Evolutionary conservation across 1,284 basidiomycete species (phyloP), one percentile per base, ranked within the genome.

Genomic region (Marasmius oreades): DNA sequence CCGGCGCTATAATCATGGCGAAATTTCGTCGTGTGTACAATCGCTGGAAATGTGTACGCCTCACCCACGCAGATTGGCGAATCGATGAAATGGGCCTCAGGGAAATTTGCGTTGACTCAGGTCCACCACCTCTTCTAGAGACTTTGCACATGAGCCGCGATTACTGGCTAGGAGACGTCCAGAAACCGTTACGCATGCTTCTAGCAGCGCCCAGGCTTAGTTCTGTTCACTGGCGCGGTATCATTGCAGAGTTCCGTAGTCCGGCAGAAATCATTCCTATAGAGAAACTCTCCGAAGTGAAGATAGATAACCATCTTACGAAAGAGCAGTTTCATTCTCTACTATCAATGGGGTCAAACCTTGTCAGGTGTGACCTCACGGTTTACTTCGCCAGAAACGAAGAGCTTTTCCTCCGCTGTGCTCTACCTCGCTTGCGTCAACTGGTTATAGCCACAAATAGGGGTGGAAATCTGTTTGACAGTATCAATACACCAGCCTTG

Each of bases 41-140:
- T 46, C 55, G 59, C 12, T 67, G 67, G 67, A 57, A 60, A 50
- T 58, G 60, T 24, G 57, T 70, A 18, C 62, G 60, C 28, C 55
- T 70, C 1, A 61, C 64, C 37, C 66, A 64, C 53, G 59, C 52
- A 20, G 66, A 65, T 45, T 68, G 66, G 64, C 50, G 64, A 23
- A 59, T 65, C 18, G 57, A 39, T 7, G 37, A 63, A 6, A 63
- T 65, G 12, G 64, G 63, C 11, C 58, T 70, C 37, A 37, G 48
- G 8, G 50, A 52, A 10, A 42, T 54, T 14, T 51, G 64, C 12
- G 61, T 61, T 0, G 34, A 57, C 34, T 50, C 53, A 39, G 23
- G 24, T 14, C 54, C 62, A 3, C 66, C 66, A 10, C 56, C 56
- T 24, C 20, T 59, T 26, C 59, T 70, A 18, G 65, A 69, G 51